A percentile compares a stretch with the other conserved stretches of the same genome.
phyloP scores from a whole-genome alignment of 257 asterid genomes.

The Avicennia marina region DNA sequence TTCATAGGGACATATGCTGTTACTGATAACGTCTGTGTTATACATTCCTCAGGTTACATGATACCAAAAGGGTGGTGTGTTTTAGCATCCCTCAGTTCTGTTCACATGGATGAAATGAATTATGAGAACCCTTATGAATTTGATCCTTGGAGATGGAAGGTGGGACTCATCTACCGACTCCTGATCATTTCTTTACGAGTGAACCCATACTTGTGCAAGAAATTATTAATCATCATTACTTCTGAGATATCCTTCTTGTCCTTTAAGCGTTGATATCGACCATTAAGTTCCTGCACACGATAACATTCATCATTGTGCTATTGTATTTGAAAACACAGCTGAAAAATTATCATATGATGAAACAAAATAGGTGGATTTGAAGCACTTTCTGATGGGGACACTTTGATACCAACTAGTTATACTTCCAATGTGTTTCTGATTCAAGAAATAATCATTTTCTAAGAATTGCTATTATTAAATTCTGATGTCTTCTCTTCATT shows the following conservation, averaged over 20 bases:
- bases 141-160: slow-evolving; percentile 97
- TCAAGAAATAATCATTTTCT: no score
- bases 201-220: background rate
- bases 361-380: no score
- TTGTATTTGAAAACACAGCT: no score
- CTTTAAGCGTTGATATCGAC: background rate
- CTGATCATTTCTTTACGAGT: background rate
- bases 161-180: slow-evolving; percentile 2
- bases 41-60: slow-evolving; percentile 66
- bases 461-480: no score
- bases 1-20: background rate
- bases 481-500: background rate
- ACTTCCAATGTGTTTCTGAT: no score
- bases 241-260: slow-evolving; percentile 1
- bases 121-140: slow-evolving; percentile 79
- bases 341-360: background rate
- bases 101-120: slow-evolving; percentile 77
- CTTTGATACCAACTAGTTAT: no score
- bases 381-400: no score
- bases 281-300: background rate
- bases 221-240: background rate
- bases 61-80: slow-evolving; percentile 96
- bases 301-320: no score
- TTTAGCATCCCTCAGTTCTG: slow-evolving; percentile 74
- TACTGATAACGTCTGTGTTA: background rate